Evolutionary conservation across 345 rosid genomes (phyloP).

Genomic region (Mallotus nudiflorus): DNA sequence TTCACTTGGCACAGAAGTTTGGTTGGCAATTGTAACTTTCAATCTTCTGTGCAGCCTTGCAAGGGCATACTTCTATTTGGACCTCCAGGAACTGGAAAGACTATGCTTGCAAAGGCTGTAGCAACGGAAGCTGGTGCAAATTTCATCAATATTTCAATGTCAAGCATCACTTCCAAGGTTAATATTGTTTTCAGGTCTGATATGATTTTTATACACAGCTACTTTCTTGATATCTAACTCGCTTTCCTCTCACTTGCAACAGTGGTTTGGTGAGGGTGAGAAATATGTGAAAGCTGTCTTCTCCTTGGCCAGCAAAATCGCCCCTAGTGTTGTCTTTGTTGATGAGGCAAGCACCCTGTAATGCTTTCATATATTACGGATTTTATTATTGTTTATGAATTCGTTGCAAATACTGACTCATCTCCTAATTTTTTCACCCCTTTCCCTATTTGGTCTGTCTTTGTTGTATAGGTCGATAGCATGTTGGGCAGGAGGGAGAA

Average conservation of each 20-base stretch:
- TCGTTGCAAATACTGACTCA: neutral
- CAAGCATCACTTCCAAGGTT: conserved; percentile 92
- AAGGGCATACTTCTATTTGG: conserved; percentile 92
- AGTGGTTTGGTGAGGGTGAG: conserved; percentile 99
- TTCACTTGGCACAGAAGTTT: neutral
- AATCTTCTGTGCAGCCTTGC: conserved; percentile 60
- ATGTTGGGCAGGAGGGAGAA: conserved; percentile 91
- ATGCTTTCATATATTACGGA: neutral
- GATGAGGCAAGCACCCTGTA: conserved; percentile 63
- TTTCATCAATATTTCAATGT: conserved; percentile 87
- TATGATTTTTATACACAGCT: conserved; percentile 10
- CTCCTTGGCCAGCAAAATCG: conserved; percentile 82
- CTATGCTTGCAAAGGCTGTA: conserved; percentile 96
- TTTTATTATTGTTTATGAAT: neutral
- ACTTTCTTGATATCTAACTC: conserved; percentile 12
- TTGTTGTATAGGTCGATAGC: conserved; percentile 73
- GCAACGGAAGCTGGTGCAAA: conserved; percentile 99
- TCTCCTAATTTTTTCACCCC: neutral
- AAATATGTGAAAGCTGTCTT: conserved; percentile 91
- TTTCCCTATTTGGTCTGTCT: neutral
- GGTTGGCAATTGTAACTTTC: conserved; percentile 7
- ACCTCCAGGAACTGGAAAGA: conserved; percentile 97
- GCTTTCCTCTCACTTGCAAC: conserved; percentile 26
- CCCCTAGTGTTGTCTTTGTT: conserved; percentile 89
- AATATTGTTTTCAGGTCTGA: conserved; percentile 3